Evolutionary conservation across 495 filamentous ascomycete genomes (phyloP), one percentile per base, ranked within the genome.

Genomic region (Xylaria telfairii): DNA sequence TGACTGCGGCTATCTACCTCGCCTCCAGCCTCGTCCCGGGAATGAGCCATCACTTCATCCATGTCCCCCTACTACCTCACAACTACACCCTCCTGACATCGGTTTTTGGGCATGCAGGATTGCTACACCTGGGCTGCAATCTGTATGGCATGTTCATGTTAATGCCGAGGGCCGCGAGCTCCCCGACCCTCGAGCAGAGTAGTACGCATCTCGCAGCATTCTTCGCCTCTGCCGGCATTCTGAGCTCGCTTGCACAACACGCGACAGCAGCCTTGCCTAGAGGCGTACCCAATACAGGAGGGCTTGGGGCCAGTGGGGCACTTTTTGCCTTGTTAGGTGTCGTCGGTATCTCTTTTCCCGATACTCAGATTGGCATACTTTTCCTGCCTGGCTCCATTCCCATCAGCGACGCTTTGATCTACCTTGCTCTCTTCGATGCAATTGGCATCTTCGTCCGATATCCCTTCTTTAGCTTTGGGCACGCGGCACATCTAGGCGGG

Each of bases 31-130:
- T 53, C 12, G 42, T 32, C 12, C 56, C 69, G 2, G 3, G 24
- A 13, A 49, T 74, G 17, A 24, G 28, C 4, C 46, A 59, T 46
- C 60, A 69, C 17, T 72, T 80, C 37, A 9, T 8, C 3, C 76
- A 75, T 59, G 24, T 68, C 28, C 76, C 78, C 19, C 61, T 59
- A 0, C 17, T 28, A 12, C 53, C 65, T 17, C 66, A 61, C 13
- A 75, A 77, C 61, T 77, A 74, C 65, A 78, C 76, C 30, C 71
- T 76, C 26, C 59, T 80, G 53, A 80, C 78, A 10, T 78, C 74
- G 4, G 49, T 51, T 39, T 78, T 79, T 51, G 73, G 71, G 37
- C 77, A 79, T 44, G 17, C 10, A 19, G 69, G 73, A 57, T 21
- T 73, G 0, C 10, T 79, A 4, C 73, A 75, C 63, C 66, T 69